Conservation (phyloP, 805 yeast species). For the Pichia deserticola region DNA sequence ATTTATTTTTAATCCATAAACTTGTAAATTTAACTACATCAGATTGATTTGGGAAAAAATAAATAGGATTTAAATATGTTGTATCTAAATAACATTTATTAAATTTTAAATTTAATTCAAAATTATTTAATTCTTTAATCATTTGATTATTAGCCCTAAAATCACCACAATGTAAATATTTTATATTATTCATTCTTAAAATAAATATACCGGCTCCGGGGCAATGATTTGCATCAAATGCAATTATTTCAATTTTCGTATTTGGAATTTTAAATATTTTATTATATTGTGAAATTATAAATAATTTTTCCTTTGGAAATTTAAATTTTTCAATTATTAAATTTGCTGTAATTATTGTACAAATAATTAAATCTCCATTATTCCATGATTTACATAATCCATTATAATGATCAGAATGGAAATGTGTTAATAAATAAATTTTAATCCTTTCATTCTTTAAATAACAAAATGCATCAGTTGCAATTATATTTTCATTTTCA, state of each 20-base stretch:
- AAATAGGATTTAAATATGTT: constrained; percentile 71
- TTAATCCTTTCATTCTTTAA: constrained; percentile 37
- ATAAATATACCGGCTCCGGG: constrained; percentile 88
- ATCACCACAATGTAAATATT: constrained; percentile 84
- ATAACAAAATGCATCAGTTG: constrained; percentile 64
- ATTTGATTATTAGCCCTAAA: constrained; percentile 62
- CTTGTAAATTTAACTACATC: constrained; percentile 57
- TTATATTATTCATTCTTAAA: constrained; percentile 41
- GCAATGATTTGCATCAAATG: constrained; percentile 88
- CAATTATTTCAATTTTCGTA: constrained; percentile 43
- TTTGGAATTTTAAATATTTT: constrained; percentile 33
- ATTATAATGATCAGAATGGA: constrained; percentile 91
- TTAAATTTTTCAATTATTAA: constrained; percentile 49
- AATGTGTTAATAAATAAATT: constrained; percentile 67
- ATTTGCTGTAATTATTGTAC: constrained; percentile 62
- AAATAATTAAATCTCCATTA: constrained; percentile 54
- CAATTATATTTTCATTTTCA: constrained; percentile 23
- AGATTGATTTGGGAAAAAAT: constrained; percentile 73
- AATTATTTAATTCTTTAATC: constrained; percentile 29
- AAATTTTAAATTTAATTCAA: constrained; percentile 24
- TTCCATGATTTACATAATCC: constrained; percentile 78
- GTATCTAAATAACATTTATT: constrained; percentile 80
- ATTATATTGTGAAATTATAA: constrained; percentile 34
- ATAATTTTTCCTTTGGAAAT: constrained; percentile 35
- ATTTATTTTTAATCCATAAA: constrained; percentile 34